Evolutionary conservation across 371 early-diverging fungal genomes (phyloP).

Genomic region (Mucor ambiguus): DNA sequence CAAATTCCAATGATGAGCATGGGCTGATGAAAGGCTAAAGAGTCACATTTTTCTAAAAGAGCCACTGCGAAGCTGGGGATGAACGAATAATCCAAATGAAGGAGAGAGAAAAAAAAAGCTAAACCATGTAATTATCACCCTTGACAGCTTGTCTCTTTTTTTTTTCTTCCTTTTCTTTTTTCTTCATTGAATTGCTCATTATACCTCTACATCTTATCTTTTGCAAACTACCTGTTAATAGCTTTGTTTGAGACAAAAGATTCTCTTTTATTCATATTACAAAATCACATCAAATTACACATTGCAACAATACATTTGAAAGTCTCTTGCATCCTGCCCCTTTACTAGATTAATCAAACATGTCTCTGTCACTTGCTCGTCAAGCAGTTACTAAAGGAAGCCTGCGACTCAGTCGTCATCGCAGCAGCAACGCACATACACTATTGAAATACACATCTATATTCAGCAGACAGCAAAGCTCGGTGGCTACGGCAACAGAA

Average conservation of each 20-base stretch:
- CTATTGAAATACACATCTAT: neutral
- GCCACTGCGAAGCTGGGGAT: constrained; percentile 4
- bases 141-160: neutral
- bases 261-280: neutral
- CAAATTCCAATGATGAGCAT: neutral
- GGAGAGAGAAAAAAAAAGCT: neutral
- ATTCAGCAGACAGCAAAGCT: neutral
- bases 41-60: neutral
- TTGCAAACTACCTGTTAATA: neutral
- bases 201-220: neutral
- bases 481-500: constrained; percentile 7
- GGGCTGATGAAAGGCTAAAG: constrained; percentile 3
- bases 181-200: neutral
- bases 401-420: constrained; percentile 2
- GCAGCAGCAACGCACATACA: neutral
- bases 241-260: neutral
- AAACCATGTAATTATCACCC: constrained; percentile 7
- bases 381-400: constrained; percentile 18
- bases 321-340: neutral
- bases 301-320: neutral
- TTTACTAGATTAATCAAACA: constrained; percentile 3
- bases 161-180: neutral
- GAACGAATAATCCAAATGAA: neutral
- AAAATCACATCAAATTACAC: neutral
- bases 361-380: constrained; percentile 20